phyloP scores from a whole-genome alignment of 78 protist species.

The Dictyostelium intermedium region DNA sequence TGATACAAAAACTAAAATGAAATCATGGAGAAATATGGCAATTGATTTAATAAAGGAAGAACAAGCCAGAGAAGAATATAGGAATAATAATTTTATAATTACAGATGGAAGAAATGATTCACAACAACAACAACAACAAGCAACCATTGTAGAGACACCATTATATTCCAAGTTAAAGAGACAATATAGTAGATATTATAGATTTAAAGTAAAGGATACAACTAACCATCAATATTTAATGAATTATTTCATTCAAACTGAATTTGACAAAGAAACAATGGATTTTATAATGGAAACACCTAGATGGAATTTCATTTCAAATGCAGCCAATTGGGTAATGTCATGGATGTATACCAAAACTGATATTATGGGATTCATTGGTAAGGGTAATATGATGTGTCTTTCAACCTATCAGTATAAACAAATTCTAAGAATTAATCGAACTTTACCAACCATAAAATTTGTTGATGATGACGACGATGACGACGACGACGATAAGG shows the following conservation, averaged over 20 bases:
- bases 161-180: neutral
- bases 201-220: neutral
- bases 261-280: slow-evolving; percentile 28
- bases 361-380: slow-evolving; percentile 58
- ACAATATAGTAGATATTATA: slow-evolving; percentile 38
- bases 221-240: neutral
- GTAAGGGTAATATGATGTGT: slow-evolving; percentile 78
- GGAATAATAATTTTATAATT: neutral
- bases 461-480: neutral
- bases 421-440: neutral
- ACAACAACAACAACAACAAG: neutral
- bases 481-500: neutral
- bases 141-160: neutral
- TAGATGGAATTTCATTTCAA: slow-evolving; percentile 46
- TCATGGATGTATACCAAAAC: slow-evolving; percentile 54
- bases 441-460: neutral
- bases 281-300: slow-evolving; percentile 53
- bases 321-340: slow-evolving; percentile 24
- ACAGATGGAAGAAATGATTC: neutral
- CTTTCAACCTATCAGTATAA: slow-evolving; percentile 57
- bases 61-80: neutral
- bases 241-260: neutral
- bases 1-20: slow-evolving; percentile 16
- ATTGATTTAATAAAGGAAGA: slow-evolving; percentile 61
- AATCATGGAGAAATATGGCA: slow-evolving; percentile 41